Conservation (phyloP, 768 basidiomycete species). For the Russula griseocarnosa region DNA sequence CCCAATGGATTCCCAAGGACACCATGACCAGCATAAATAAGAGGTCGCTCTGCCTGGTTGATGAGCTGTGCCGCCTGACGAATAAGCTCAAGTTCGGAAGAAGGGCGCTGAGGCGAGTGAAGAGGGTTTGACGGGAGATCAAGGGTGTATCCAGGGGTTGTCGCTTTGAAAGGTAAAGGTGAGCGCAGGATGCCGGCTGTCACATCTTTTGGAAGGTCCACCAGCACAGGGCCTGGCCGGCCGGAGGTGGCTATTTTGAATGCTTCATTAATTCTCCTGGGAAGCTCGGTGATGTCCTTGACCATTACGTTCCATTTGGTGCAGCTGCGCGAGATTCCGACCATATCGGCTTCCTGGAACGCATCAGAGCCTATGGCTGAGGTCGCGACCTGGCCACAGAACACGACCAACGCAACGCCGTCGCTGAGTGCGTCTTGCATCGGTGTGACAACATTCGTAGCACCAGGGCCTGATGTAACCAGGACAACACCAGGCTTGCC, state of each 20-base stretch:
- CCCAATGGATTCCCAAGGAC: slow-evolving; percentile 79
- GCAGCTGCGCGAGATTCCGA: slow-evolving; percentile 94
- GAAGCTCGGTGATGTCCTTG: slow-evolving; percentile 92
- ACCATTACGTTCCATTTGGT: slow-evolving; percentile 99
- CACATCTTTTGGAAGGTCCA: slow-evolving; percentile 98
- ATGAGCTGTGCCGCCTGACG: slow-evolving; percentile 84
- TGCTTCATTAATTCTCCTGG: slow-evolving; percentile 94
- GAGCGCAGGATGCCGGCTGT: slow-evolving; percentile 88
- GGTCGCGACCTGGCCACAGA: slow-evolving; percentile 97
- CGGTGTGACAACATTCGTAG: slow-evolving; percentile 95
- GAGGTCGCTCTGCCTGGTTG: slow-evolving; percentile 83
- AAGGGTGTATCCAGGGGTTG: slow-evolving; percentile 73
- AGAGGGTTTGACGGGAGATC: slow-evolving; percentile 75
- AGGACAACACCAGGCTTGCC: slow-evolving; percentile 97
- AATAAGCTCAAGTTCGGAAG: slow-evolving; percentile 58
- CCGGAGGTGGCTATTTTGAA: slow-evolving; percentile 99
- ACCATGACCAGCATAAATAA: slow-evolving; percentile 93
- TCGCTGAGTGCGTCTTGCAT: slow-evolving; percentile 98
- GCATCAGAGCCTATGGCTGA: slow-evolving; percentile 98
- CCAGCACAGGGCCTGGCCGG: slow-evolving; percentile 94
- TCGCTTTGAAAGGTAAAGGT: slow-evolving; percentile 79
- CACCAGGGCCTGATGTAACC: slow-evolving; percentile 96
- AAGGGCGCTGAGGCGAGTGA: slow-evolving; percentile 40
- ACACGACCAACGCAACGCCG: slow-evolving; percentile 91
- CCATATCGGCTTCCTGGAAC: slow-evolving; percentile 96